These are phyloP conservation scores for Mucor lusitanicus DNA, from an alignment of 371 early-diverging fungal species.

Conservation along the genomic window DNA sequence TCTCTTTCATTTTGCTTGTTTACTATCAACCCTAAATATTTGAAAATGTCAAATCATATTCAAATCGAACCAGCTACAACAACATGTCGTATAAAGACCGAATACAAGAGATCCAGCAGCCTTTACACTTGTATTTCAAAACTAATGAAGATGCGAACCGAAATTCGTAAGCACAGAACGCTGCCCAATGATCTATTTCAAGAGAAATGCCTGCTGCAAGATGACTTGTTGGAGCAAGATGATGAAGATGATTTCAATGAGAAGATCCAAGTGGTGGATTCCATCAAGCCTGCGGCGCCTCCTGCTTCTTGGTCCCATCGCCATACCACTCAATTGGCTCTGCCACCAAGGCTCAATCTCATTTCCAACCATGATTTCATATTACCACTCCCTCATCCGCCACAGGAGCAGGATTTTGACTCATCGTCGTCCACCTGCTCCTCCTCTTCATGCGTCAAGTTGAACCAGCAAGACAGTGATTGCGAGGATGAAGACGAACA, in stretches of 20 bases:
- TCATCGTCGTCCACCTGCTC: not conserved
- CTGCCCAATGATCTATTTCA: not conserved
- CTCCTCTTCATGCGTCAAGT: constrained; percentile 8
- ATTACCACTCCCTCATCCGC: not conserved
- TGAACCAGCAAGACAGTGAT: constrained; percentile 6
- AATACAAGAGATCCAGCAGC: constrained; percentile 11
- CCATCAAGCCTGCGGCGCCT: not conserved
- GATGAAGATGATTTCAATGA: constrained; percentile 9
- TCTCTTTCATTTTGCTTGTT: not conserved
- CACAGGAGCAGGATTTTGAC: not conserved
- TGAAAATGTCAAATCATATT: not conserved
- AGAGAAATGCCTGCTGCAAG: not conserved
- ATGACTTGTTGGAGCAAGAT: not conserved
- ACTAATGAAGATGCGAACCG: constrained; percentile 12
- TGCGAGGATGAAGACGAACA: constrained; percentile 2
- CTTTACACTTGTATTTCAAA: constrained; percentile 17
- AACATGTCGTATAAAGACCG: not conserved
- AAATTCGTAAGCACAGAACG: constrained; percentile 11
- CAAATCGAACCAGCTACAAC: not conserved
- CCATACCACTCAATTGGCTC: constrained; percentile 7
- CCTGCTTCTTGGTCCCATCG: not conserved
- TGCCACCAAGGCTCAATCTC: constrained; percentile 2
- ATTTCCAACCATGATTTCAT: not conserved
- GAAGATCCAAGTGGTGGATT: not conserved
- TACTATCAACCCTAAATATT: not conserved